A percentile compares a stretch with the other conserved stretches of the same genome.
These are phyloP conservation scores for Monosporascus sp. DNA, from an alignment of 2,329 filamentous ascomycete genomes.

Conservation along the genomic window DNA sequence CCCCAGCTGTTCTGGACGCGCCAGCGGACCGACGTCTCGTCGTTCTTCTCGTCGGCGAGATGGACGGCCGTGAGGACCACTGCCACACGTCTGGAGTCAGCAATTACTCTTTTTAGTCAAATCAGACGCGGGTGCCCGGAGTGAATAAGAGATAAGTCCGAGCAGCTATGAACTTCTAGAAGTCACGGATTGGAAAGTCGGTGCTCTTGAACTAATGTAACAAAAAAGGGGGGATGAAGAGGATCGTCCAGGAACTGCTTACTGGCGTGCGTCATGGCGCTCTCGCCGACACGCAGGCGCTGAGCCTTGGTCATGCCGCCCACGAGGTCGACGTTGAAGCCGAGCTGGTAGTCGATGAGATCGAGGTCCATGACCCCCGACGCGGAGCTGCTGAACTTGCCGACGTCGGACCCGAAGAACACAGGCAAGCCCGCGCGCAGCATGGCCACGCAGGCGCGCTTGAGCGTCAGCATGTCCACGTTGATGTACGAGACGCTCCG, in stretches of 20 bases:
- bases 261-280: conserved; percentile 80
- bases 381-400: conserved; percentile 65
- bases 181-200: no score
- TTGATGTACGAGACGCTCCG: conserved; percentile 77
- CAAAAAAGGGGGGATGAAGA: no score
- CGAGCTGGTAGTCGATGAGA: conserved; percentile 73
- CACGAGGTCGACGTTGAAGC: conserved; percentile 72
- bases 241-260: no score
- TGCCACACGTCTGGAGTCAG: no score
- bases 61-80: conserved; percentile 85
- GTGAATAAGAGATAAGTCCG: no score
- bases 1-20: conserved; percentile 87
- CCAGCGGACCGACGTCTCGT: conserved; percentile 67
- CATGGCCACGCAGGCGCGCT: conserved; percentile 70
- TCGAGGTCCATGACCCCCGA: conserved; percentile 76
- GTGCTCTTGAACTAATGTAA: no score
- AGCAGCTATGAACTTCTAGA: no score
- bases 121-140: no score
- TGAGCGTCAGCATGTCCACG: conserved; percentile 68
- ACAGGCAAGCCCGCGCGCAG: conserved; percentile 72
- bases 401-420: conserved; percentile 87
- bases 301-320: conserved; percentile 63
- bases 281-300: conserved; percentile 68
- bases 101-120: no score
- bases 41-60: conserved; percentile 48